These are phyloP conservation scores for Ogataea hybrid DNA, from an alignment of 1,139 yeast genomes.

Conservation along the genomic window DNA sequence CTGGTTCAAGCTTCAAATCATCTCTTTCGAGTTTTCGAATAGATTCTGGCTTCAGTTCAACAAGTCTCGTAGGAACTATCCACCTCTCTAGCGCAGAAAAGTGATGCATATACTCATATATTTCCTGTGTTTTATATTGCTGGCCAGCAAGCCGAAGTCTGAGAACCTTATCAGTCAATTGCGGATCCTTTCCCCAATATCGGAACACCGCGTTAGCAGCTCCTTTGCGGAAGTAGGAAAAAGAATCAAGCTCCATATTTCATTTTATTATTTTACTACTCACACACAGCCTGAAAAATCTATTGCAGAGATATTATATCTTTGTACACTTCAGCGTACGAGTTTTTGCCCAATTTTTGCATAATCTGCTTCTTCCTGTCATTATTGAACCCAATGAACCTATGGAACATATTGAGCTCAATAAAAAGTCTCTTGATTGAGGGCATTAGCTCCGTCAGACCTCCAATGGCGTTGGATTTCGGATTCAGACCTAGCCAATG, in stretches of 20 bases:
- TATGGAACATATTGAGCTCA: slow-evolving; percentile 55
- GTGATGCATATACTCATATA: slow-evolving; percentile 18
- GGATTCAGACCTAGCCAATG: slow-evolving; percentile 85
- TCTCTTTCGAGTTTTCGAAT: not conserved
- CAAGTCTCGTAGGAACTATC: slow-evolving; percentile 18
- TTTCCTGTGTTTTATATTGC: slow-evolving; percentile 17
- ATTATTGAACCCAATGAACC: slow-evolving; percentile 54
- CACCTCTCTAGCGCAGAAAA: slow-evolving; percentile 16
- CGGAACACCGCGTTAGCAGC: slow-evolving; percentile 29
- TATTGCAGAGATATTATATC: slow-evolving; percentile 47
- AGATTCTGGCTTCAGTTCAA: slow-evolving; percentile 3
- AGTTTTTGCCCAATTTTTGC: slow-evolving; percentile 55
- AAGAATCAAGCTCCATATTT: not conserved
- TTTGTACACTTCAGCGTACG: slow-evolving; percentile 61
- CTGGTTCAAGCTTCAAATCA: slow-evolving; percentile 1
- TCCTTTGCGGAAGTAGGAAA: slow-evolving; percentile 22
- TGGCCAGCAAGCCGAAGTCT: slow-evolving; percentile 23
- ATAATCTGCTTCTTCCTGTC: slow-evolving; percentile 54
- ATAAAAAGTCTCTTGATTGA: slow-evolving; percentile 38
- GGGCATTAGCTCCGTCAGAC: slow-evolving; percentile 34
- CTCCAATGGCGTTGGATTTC: slow-evolving; percentile 59
- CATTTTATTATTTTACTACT: not conserved
- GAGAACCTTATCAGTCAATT: slow-evolving; percentile 19
- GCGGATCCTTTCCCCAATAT: slow-evolving; percentile 17
- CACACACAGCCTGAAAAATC: slow-evolving; percentile 1